Percentiles rank a stretch among this genome's conserved stretches.
phyloP scores from a whole-genome alignment of 495 filamentous ascomycete genomes.

The Recurvomyces mirabilis region DNA sequence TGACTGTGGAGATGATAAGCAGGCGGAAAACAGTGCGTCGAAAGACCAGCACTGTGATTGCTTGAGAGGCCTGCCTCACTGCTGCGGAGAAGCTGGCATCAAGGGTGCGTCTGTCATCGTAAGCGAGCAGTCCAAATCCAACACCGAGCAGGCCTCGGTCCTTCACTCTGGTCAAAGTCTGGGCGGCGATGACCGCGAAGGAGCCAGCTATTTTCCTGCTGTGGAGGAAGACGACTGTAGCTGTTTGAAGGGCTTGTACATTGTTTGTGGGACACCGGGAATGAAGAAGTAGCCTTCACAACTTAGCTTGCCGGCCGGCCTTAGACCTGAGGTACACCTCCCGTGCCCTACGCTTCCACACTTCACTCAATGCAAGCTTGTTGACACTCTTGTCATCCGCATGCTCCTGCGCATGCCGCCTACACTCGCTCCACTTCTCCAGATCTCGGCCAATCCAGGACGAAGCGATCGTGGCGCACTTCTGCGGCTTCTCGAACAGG shows the following conservation, averaged over 20 bases:
- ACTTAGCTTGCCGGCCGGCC: background rate
- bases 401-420: conserved; percentile 3
- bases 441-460: conserved; percentile 15
- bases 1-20: background rate
- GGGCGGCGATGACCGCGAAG: too few species aligned
- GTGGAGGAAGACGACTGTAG: too few species aligned
- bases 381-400: conserved; percentile 17
- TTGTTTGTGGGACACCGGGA: too few species aligned
- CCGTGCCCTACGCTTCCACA: conserved; percentile 10
- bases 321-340: background rate
- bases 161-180: too few species aligned
- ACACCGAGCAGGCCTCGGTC: too few species aligned
- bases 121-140: too few species aligned
- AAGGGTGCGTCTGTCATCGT: background rate
- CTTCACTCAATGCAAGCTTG: conserved; percentile 8
- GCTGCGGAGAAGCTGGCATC: background rate
- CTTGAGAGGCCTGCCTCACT: background rate
- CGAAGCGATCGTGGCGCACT: conserved; percentile 25
- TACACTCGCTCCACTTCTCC: conserved; percentile 3
- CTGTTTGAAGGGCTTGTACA: too few species aligned
- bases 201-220: too few species aligned
- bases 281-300: background rate
- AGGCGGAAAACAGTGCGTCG: background rate
- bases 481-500: conserved; percentile 34
- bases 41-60: background rate